phyloP scores from a whole-genome alignment of 2,329 filamentous ascomycete genomes.

The Aspergillus unguis region DNA sequence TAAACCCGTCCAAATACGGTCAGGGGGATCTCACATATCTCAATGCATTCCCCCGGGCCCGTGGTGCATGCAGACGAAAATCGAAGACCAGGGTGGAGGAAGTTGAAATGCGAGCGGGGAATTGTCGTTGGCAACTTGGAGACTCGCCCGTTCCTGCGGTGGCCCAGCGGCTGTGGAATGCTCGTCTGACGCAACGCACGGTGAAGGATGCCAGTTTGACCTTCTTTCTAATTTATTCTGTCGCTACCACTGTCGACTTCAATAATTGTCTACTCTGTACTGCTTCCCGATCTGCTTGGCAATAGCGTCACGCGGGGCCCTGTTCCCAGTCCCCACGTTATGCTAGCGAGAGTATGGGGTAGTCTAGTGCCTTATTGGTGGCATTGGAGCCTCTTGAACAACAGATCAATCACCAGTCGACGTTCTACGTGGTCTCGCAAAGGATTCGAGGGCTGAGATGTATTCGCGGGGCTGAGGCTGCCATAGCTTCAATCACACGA shows the following conservation, averaged over 20 bases:
- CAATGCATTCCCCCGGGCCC: constrained; percentile 1
- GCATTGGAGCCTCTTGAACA: background rate
- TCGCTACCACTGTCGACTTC: background rate
- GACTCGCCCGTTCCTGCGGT: constrained; percentile 1
- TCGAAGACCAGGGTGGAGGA: background rate
- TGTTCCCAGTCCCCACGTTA: background rate
- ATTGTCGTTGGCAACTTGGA: background rate
- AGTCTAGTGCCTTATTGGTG: background rate
- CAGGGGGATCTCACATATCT: constrained; percentile 10
- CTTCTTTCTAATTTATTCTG: background rate
- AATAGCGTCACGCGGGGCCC: constrained; percentile 7
- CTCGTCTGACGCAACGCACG: background rate
- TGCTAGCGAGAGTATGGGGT: background rate
- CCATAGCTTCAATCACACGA: constrained; percentile 8
- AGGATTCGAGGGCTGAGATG: background rate
- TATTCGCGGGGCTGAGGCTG: background rate
- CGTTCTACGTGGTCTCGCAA: too few relatives aligned
- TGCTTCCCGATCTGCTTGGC: background rate
- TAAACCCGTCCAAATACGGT: constrained; percentile 6
- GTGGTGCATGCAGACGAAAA: background rate
- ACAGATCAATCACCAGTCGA: background rate
- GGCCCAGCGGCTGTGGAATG: background rate
- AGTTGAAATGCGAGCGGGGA: constrained; percentile 8
- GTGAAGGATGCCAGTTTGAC: background rate
- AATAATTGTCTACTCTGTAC: background rate